Evolutionary conservation across 352 stramenopile species (phyloP).

Genomic region (Globisporangium megalacanthum): DNA sequence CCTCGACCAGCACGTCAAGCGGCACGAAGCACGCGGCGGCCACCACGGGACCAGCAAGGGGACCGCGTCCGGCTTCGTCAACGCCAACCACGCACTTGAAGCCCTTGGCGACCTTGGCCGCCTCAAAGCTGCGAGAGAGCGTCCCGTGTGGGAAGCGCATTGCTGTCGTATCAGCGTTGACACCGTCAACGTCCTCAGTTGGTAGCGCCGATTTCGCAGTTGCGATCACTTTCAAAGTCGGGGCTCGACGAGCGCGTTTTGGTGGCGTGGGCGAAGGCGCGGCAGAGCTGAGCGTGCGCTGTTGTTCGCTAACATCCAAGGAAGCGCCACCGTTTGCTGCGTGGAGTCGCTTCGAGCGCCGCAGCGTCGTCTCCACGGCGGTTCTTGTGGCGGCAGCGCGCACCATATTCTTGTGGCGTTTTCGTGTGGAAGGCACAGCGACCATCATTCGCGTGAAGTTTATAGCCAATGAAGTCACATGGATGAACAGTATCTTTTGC

Average conservation of each 20-base stretch:
- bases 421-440: not conserved
- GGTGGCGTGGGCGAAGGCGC: not conserved
- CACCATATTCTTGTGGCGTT: not conserved
- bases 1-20: conserved; percentile 72
- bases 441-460: not conserved
- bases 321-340: not conserved
- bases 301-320: not conserved
- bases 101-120: conserved; percentile 37
- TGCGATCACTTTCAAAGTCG: not conserved
- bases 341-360: not conserved
- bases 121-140: conserved; percentile 52
- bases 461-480: not conserved
- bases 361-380: not conserved
- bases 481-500: not conserved
- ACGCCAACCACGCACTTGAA: conserved; percentile 88
- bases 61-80: conserved; percentile 95
- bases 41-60: conserved; percentile 90
- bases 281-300: not conserved
- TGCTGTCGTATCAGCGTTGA: not conserved
- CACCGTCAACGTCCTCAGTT: not conserved
- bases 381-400: not conserved
- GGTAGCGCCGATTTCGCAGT: not conserved
- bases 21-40: conserved; percentile 70
- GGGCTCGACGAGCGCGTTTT: not conserved
- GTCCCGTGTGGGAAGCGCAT: conserved; percentile 43